Base-by-base conservation (phyloP, 75 land plant species). In the Pinus albicaulis region DNA sequence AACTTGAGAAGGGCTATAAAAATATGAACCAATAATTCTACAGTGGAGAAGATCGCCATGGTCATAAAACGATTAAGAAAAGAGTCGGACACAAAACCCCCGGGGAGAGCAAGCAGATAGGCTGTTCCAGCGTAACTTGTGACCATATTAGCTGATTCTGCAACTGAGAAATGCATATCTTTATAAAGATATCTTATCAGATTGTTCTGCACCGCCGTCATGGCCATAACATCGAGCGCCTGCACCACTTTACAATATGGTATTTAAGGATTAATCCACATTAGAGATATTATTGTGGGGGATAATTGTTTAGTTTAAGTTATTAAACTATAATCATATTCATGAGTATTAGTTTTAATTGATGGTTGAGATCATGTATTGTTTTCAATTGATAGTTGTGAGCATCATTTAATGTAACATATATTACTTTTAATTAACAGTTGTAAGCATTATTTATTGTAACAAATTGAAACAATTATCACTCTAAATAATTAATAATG, bases 41-140 rank as follows among this genome's bases (percentile, higher is more conserved):
- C 71, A 1, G 13, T 6, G 1, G 71, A 68, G 52, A 68, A 56
- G 16, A 76, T 61, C 3, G 57, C 65, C 41, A 80, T 80, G 59
- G 80, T 80, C 19, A 6, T 22, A 55, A 76, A 80, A 23, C 81
- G 81, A 20, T 57, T 80, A 23, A 75, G 25, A 56, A 78, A 80
- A 1, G 81, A 59, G n/a, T 80, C 81, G 1, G 81, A 64, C 14
- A 76, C 3, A n/a, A 79, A 79, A 23, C 74, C 81, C 7, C 81
- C 81, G 3, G 73, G 26, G 2, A 79, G 31, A 8, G 71, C 34
- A 7, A 76, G 56, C 22, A 80, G 36, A 31, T 65, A 28, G 19
- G 72, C 79, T 2, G 81, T 77, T 16, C 81, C 81, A 16, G 56
- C 57, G 70, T 48, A 80, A 28, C 22, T 76, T 56, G 71, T 61